phyloP scores from a whole-genome alignment of 2,329 filamentous ascomycete species.

The Fusarium sulawesiense region DNA sequence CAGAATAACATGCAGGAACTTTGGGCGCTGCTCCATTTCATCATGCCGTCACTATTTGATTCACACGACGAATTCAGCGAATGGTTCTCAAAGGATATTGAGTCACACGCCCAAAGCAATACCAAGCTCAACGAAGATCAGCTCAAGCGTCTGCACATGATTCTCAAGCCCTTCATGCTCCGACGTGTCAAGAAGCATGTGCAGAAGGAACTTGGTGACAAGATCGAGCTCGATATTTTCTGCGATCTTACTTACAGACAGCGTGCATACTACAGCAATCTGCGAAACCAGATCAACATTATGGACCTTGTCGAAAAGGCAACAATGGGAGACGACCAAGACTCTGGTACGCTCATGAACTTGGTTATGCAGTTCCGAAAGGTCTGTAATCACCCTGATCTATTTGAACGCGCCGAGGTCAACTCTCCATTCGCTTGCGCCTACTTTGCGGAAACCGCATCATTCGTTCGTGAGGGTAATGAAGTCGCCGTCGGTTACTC shows the following conservation, averaged over 20 bases:
- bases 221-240: conserved; percentile 96
- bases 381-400: conserved; percentile 97
- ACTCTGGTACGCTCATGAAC: conserved; percentile 97
- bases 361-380: conserved; percentile 99
- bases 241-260: conserved; percentile 97
- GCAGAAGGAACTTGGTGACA: conserved; percentile 98
- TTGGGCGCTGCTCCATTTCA: conserved; percentile 98
- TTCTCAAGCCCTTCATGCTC: conserved; percentile 99
- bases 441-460: conserved; percentile 94
- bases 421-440: conserved; percentile 84
- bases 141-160: conserved; percentile 96
- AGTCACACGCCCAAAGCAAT: conserved; percentile 98
- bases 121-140: conserved; percentile 99
- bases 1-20: conserved; percentile 99
- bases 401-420: conserved; percentile 95
- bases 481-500: conserved; percentile 88
- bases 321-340: conserved; percentile 91
- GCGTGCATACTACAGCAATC: conserved; percentile 89
- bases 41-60: conserved; percentile 99
- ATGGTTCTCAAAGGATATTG: conserved; percentile 96
- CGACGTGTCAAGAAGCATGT: conserved; percentile 99
- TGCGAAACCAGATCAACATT: conserved; percentile 97
- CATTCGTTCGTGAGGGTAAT: conserved; percentile 89
- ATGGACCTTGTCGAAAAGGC: conserved; percentile 99
- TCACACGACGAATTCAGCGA: conserved; percentile 93